These are phyloP conservation scores for Obelidium mucronatum DNA, from an alignment of 192 early-diverging fungal species.

Conservation along the genomic window DNA sequence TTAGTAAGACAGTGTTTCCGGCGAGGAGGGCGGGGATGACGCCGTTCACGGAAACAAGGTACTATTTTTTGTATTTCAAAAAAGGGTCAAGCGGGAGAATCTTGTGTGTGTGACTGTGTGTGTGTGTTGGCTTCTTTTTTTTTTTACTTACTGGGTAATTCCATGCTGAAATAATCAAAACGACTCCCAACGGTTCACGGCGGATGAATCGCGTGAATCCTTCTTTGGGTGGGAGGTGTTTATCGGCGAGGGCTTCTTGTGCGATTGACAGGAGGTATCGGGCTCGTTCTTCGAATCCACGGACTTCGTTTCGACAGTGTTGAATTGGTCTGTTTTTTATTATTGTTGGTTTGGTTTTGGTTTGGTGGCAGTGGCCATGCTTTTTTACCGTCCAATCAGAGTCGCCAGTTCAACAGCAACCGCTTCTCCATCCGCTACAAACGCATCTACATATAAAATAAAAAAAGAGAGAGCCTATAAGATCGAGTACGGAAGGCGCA, in stretches of 20 bases:
- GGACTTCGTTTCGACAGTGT: constrained; percentile 73
- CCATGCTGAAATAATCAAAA: constrained; percentile 75
- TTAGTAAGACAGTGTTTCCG: constrained; percentile 78
- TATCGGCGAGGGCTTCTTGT: constrained; percentile 65
- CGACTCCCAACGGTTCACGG: constrained; percentile 76
- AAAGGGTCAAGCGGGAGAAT: too few species aligned
- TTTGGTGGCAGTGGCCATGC: background rate
- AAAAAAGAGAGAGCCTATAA: background rate
- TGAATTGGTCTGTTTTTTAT: constrained; percentile 52
- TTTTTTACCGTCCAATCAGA: constrained; percentile 70
- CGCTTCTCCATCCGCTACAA: constrained; percentile 64
- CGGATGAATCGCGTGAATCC: constrained; percentile 71
- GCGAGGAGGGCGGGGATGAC: constrained; percentile 81
- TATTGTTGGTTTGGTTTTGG: background rate
- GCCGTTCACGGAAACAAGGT: constrained; percentile 78
- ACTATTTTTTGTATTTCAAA: constrained; percentile 11
- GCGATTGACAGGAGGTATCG: constrained; percentile 74
- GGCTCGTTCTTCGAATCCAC: constrained; percentile 73
- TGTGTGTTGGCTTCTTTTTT: too few species aligned
- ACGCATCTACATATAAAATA: constrained; percentile 43
- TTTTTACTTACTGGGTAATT: constrained; percentile 74
- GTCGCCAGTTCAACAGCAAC: constrained; percentile 62
- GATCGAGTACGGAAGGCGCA: background rate
- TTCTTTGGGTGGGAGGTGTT: constrained; percentile 55
- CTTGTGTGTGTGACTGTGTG: background rate